These are phyloP conservation scores for Serpula lacrymans DNA, from an alignment of 768 basidiomycete species.

Conservation along the genomic window DNA sequence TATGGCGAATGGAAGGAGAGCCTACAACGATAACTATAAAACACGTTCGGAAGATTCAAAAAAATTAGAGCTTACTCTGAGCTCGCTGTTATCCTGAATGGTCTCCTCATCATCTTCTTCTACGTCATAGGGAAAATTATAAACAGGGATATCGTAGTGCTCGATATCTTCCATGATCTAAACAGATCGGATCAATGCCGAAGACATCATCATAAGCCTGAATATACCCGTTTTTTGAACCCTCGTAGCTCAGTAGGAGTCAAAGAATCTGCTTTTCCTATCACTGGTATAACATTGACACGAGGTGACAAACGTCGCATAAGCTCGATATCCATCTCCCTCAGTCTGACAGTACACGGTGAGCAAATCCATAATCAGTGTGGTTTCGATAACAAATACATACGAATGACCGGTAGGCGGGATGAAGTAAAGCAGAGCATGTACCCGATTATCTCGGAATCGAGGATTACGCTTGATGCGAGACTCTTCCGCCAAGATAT, in stretches of 20 bases:
- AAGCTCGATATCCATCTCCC: constrained; percentile 98
- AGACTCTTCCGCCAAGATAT: constrained; percentile 97
- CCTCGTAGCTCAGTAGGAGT: constrained; percentile 90
- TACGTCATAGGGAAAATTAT: constrained; percentile 99
- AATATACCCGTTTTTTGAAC: constrained; percentile 93
- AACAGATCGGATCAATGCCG: constrained; percentile 5
- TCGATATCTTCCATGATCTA: constrained; percentile 99
- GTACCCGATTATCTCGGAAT: constrained; percentile 97
- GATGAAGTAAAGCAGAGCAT: constrained; percentile 97
- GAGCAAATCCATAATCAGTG: not conserved
- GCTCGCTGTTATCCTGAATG: constrained; percentile 94
- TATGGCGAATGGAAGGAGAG: constrained; percentile 93
- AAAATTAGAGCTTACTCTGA: constrained; percentile 55
- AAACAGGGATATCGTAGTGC: constrained; percentile 95
- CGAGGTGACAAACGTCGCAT: constrained; percentile 98
- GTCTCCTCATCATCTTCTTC: constrained; percentile 99
- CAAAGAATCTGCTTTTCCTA: constrained; percentile 94
- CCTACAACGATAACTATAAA: constrained; percentile 38
- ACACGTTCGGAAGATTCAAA: constrained; percentile 5
- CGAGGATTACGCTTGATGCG: constrained; percentile 99
- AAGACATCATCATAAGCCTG: constrained; percentile 19
- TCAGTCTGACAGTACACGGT: constrained; percentile 50
- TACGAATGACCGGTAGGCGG: constrained; percentile 97
- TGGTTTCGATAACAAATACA: constrained; percentile 29
- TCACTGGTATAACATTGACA: constrained; percentile 98